Percentiles rank a stretch among this genome's conserved stretches.
These are phyloP conservation scores for Camellia granthamiana DNA, from an alignment of 148 eudicot genomes.

Conservation along the genomic window DNA sequence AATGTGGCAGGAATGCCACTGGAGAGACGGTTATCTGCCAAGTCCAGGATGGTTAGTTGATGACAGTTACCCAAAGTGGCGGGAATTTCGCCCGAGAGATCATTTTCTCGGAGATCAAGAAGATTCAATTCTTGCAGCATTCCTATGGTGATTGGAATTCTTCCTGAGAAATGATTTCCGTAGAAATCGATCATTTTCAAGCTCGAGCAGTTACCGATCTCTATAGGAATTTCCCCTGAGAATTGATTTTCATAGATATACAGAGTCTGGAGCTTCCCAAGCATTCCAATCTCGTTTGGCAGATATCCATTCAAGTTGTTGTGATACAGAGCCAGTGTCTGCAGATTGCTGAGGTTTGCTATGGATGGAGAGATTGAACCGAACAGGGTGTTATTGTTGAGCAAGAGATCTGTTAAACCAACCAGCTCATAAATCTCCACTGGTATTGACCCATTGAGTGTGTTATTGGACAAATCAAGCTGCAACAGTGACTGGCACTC, in stretches of 20 bases:
- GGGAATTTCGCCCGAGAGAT: slow-evolving; percentile 71
- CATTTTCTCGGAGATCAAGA: slow-evolving; percentile 77
- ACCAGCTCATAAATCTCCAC: slow-evolving; percentile 49
- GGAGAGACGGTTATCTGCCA: slow-evolving; percentile 79
- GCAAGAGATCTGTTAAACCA: slow-evolving; percentile 64
- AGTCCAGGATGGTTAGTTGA: slow-evolving; percentile 58
- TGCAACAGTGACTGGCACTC: slow-evolving; percentile 50
- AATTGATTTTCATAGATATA: slow-evolving; percentile 74
- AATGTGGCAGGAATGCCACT: slow-evolving; percentile 72
- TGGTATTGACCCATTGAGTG: slow-evolving; percentile 74
- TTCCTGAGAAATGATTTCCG: slow-evolving; percentile 72
- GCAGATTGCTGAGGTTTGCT: slow-evolving; percentile 63
- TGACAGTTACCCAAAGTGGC: slow-evolving; percentile 66
- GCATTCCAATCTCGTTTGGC: slow-evolving; percentile 75
- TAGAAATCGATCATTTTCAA: slow-evolving; percentile 86
- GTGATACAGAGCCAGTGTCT: slow-evolving; percentile 60
- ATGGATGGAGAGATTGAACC: slow-evolving; percentile 63
- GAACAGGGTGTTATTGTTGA: slow-evolving; percentile 70
- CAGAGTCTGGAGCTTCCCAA: slow-evolving; percentile 53
- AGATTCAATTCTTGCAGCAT: slow-evolving; percentile 54
- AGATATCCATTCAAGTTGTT: slow-evolving; percentile 58
- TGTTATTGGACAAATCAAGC: slow-evolving; percentile 89
- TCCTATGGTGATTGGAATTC: slow-evolving; percentile 63
- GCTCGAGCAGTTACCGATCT: slow-evolving; percentile 91
- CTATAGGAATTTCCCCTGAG: slow-evolving; percentile 73